Evolutionary conservation across 192 early-diverging fungal species (phyloP), one percentile per base, ranked within the genome.

Genomic region (Kickxella alabastrina): DNA sequence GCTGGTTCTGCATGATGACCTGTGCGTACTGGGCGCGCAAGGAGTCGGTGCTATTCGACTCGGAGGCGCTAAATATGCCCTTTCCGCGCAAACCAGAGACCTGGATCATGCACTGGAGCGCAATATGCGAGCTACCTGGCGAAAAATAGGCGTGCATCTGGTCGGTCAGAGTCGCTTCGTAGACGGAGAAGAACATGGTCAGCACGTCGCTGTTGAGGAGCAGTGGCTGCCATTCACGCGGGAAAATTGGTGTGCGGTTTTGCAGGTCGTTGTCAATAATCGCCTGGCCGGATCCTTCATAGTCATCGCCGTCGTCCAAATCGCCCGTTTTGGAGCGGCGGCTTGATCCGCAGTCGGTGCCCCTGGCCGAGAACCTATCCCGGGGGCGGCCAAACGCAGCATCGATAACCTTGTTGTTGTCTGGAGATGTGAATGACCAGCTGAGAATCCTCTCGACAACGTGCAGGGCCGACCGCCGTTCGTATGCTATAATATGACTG

Each of bases 131-230:
- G 41, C 71, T 75, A 24, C 71, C 71, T 4, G 71, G 59, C 6
- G 71, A 75, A 56, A 75, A 75, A 23, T 47, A 62, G 14, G 41
- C 52, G 57, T 75, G 71, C 71, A 68, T 67, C 52, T 68, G 71
- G 44, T 75, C 71, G 49, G 42, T 63, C 34, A 75, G 15, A 1
- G 71, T 55, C 12, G 65, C 71, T 36, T 75, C 60, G 37, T 75
- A 75, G 2, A 67, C 52, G 7, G 60, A 67, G 46, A 75, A 75
- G 46, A 75, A 68, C 65, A 75, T 54, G 2, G 41, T 25, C 17
- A 75, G 18, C 14, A 75, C 60, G 25, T 68, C 65, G 52, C 40
- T 55, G 43, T 59, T 59, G n/a, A 75, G 23, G 22, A 75, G 54
- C 44, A 75, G 47, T n/a, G 49, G 19, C 42, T 56, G 71, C 71